Evolutionary conservation across 2,329 filamentous ascomycete genomes (phyloP), one percentile per base, ranked within the genome.

Genomic region (Neocatenulostroma microsporum): DNA sequence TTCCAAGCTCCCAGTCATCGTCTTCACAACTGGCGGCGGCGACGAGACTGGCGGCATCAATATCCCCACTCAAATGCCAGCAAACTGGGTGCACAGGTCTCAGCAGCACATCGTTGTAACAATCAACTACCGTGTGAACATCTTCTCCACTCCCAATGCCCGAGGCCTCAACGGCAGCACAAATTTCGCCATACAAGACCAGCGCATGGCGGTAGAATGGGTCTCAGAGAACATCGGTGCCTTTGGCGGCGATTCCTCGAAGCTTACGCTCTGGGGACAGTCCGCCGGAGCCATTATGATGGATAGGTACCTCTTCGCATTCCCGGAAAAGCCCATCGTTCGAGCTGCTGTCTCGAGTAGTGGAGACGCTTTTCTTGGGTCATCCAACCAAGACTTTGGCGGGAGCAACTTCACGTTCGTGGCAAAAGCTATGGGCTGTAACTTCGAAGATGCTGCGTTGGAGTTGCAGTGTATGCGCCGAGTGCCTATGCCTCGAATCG

Each of bases 271-370:
- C 5, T 62, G 56, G 34, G 64, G 64, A 3, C 60, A 64, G 21
- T 57, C 55, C 1, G 56, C 61, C 9, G 62, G 62, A 1, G 40
- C 43, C 57, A 9, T 51, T 3, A 52, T 61, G 1, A 63, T 64
- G 0, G 69, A 73, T 43, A 64, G 66, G 48, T 70, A 66, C 56
- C 60, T 66, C 4, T 73, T 70, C 34, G 66, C 70, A 3, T 71
- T 67, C 31, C 46, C 47, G 2, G 38, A 66, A 0, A 67, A 74
- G 27, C 68, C 71, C 5, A 74, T 74, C 17, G 62, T 64, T n/a
- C 51, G 58, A 5, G 68, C 61, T 3, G 53, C 71, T 8, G 68
- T 73, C 37, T 55, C 64, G 3, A 58, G 64, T 5, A 71, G 69
- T 24, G 70, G 59, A 19, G 68, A 62, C 4, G 64, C 60, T 3